phyloP scores from a whole-genome alignment of 176 grass and related monocot species.

The Avena sativa region DNA sequence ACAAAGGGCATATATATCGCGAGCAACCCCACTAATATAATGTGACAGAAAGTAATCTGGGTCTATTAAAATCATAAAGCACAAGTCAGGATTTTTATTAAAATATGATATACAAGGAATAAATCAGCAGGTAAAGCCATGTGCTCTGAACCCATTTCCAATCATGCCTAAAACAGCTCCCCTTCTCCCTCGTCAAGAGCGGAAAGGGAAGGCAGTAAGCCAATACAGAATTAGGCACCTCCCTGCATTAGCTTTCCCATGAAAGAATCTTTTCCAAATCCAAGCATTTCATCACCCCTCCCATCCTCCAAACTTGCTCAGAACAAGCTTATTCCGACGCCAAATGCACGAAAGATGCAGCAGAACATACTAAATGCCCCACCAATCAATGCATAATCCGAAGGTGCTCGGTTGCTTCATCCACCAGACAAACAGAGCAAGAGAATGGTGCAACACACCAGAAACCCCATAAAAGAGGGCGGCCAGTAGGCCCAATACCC shows the following conservation, averaged over 20 bases:
- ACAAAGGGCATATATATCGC: no score
- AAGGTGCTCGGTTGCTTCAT: constrained; percentile 41
- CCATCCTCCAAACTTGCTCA: constrained; percentile 42
- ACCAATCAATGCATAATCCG: constrained; percentile 38
- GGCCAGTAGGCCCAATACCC: constrained; percentile 37
- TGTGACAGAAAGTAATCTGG: background rate
- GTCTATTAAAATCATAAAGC: constrained; percentile 16
- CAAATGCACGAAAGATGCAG: constrained; percentile 45
- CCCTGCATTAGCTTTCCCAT: background rate
- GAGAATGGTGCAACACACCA: constrained; percentile 53
- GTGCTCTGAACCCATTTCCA: constrained; percentile 43
- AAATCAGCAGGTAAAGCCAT: constrained; percentile 16
- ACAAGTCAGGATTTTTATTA: background rate
- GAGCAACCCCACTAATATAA: background rate
- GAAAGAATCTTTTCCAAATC: constrained; percentile 49
- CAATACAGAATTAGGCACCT: constrained; percentile 40
- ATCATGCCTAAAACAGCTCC: constrained; percentile 24
- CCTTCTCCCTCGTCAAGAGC: background rate
- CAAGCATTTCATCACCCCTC: constrained; percentile 41
- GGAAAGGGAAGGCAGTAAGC: background rate
- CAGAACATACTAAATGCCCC: constrained; percentile 44
- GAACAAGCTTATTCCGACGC: constrained; percentile 33
- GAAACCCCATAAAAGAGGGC: constrained; percentile 48
- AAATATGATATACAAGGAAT: background rate
- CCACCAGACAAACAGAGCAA: constrained; percentile 36